Percentiles rank a stretch among this genome's conserved stretches.
Conservation (phyloP, 2,329 filamentous ascomycete genomes). For the Cercospora sojina region DNA sequence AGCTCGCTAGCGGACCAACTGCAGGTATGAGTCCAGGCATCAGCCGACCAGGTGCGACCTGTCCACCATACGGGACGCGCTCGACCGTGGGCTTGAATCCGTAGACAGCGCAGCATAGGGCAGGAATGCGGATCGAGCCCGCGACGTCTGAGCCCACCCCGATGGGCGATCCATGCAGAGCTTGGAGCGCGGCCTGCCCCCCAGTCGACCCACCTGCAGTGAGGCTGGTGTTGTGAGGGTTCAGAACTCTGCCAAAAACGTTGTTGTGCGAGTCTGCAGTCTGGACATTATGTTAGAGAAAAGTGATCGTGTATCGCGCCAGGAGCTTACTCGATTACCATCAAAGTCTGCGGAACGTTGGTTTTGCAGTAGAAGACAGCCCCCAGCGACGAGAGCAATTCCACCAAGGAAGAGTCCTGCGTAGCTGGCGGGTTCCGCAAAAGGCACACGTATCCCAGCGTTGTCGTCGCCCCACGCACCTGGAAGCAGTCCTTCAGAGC, state of each 20-base stretch:
- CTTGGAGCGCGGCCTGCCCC: slow-evolving; percentile 62
- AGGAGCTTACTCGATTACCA: too few relatives aligned
- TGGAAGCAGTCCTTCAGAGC: too few relatives aligned
- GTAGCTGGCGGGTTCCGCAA: too few relatives aligned
- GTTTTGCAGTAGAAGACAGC: too few relatives aligned
- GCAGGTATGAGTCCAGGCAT: not conserved
- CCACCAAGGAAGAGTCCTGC: too few relatives aligned
- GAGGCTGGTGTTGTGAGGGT: slow-evolving; percentile 60
- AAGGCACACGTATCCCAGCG: too few relatives aligned
- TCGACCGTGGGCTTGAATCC: slow-evolving; percentile 25
- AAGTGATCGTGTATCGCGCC: too few relatives aligned
- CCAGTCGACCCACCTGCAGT: slow-evolving; percentile 65
- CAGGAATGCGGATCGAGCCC: slow-evolving; percentile 71
- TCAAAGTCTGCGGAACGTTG: too few relatives aligned
- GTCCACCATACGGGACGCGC: not conserved
- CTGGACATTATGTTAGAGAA: too few relatives aligned
- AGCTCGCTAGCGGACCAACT: slow-evolving; percentile 54
- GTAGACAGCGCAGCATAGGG: slow-evolving; percentile 62
- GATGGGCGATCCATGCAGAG: slow-evolving; percentile 57
- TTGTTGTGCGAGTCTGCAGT: too few relatives aligned
- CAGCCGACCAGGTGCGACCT: not conserved
- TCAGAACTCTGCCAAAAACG: slow-evolving; percentile 52
- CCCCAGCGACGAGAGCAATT: too few relatives aligned
- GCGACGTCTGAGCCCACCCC: slow-evolving; percentile 65
- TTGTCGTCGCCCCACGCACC: too few relatives aligned